Percentiles rank a stretch among this genome's conserved stretches.
These are phyloP conservation scores for Neobulgaria alba DNA, from an alignment of 2,329 filamentous ascomycete species.

Conservation along the genomic window DNA sequence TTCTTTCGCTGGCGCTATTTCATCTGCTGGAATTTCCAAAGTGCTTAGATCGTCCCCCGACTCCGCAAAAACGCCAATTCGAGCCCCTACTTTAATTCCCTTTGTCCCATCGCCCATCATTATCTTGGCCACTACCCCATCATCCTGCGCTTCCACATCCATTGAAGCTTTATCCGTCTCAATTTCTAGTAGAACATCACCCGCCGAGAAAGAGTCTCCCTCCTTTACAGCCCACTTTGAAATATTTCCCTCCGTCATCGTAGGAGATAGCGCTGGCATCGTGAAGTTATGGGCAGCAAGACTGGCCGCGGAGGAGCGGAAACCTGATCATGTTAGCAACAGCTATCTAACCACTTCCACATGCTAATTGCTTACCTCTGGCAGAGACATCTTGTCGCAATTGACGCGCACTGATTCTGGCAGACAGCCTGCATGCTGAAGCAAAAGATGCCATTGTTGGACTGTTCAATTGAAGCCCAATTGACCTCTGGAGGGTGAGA, in stretches of 20 bases:
- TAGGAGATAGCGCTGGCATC: constrained; percentile 86
- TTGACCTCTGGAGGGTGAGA: not conserved
- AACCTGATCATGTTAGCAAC: constrained; percentile 39
- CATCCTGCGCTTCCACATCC: constrained; percentile 90
- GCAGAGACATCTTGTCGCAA: constrained; percentile 43
- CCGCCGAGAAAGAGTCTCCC: constrained; percentile 71
- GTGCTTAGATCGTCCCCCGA: constrained; percentile 67
- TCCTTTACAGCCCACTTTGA: constrained; percentile 80
- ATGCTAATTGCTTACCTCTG: constrained; percentile 42
- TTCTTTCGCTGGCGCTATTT: constrained; percentile 54
- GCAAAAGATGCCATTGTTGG: constrained; percentile 56
- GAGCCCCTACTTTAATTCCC: constrained; percentile 64
- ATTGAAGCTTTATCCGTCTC: constrained; percentile 93
- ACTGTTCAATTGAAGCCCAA: constrained; percentile 3
- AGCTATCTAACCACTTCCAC: constrained; percentile 6
- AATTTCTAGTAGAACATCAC: constrained; percentile 83
- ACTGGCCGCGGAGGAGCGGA: constrained; percentile 51
- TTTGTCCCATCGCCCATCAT: constrained; percentile 65
- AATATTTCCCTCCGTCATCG: constrained; percentile 91
- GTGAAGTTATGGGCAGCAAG: constrained; percentile 78
- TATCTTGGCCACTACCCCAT: constrained; percentile 80
- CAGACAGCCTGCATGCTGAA: constrained; percentile 54
- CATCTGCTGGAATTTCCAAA: constrained; percentile 68
- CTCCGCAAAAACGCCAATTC: constrained; percentile 80
- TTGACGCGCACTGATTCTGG: constrained; percentile 47